Evolutionary conservation across 129 eudicot species (phyloP), one percentile per base, ranked within the genome.

Genomic region (Apium graveolens): DNA sequence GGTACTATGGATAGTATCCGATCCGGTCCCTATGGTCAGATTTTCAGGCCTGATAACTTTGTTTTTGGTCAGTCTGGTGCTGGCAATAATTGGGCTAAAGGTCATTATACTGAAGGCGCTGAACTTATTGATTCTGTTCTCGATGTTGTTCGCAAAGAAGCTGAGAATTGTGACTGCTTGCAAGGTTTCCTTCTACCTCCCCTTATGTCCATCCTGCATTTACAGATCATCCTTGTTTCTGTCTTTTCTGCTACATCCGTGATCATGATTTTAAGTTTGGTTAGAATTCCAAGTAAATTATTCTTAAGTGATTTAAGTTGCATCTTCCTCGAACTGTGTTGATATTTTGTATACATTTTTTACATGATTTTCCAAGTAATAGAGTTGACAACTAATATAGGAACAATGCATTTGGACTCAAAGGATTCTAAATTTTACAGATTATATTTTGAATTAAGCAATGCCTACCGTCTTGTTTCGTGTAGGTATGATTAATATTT

Each of bases 1-100:
- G 98, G 97, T 32, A 91, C 98, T 29, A 93, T 93, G 98, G 98
- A 93, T 37, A 91, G 97, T 77, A 91, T 93, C 81, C 86, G 97
- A 91, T 89, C 98, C 37, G 95, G 97, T 14, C 90, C 95, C 0
- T 87, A 82, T 55, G 98, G 98, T 1, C 92, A 87, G 87, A 93
- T 93, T 84, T 93, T 93, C 65, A 70, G 98, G 3, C 98, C 98
- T 29, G 98, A 93, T 84, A 93, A 93, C 79, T 93, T 93, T 73
- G 98, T 90, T 4, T 93, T 93, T 51, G 96, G 98, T 0, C 96
- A 93, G 73, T 88, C 93, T 0, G 97, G 97, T 42, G 97, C 97
- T 7, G 97, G 97, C 2, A 92, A 92, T 45, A 92, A 92, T 65
- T 92, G 96, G 97, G 97, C 97, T 0, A 92, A 92, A 45, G 97